Conservation (phyloP, 2,329 filamentous ascomycete genomes). For the Alternaria burnsii region DNA sequence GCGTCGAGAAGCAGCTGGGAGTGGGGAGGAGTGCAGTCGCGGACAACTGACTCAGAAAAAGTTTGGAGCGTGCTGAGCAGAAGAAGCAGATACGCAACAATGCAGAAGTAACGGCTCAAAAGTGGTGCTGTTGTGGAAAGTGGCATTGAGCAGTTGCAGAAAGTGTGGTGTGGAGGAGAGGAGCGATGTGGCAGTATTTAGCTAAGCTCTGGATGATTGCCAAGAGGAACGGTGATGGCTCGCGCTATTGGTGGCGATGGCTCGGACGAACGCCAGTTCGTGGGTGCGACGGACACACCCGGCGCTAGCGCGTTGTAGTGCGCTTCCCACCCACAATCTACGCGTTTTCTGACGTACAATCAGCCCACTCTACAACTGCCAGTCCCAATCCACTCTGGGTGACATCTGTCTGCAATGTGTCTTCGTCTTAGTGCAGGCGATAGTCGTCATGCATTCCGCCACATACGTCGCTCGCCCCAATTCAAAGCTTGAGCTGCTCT, state of each 20-base stretch:
- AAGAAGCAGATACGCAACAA: constrained; percentile 10
- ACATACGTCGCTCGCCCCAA: neutral
- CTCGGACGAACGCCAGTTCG: constrained; percentile 12
- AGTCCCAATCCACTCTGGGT: neutral
- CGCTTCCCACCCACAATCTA: neutral
- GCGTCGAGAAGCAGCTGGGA: constrained; percentile 20
- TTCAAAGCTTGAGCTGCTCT: neutral
- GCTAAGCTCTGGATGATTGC: neutral
- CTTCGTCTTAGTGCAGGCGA: neutral
- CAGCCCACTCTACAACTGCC: neutral
- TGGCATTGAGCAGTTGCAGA: constrained; percentile 12
- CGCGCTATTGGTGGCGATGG: constrained; percentile 5
- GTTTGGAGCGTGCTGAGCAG: constrained; percentile 13
- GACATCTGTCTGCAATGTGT: neutral
- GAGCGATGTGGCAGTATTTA: constrained; percentile 7
- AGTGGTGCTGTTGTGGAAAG: constrained; percentile 8
- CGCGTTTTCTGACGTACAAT: constrained; percentile 1
- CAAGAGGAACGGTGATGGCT: constrained; percentile 1
- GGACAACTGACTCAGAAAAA: constrained; percentile 16
- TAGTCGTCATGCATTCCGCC: neutral
- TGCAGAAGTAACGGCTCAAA: constrained; percentile 6
- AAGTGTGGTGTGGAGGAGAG: constrained; percentile 12
- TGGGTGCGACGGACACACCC: constrained; percentile 4
- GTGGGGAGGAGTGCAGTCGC: constrained; percentile 9
- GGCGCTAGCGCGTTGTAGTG: constrained; percentile 6